These are phyloP conservation scores for Cladosporium sp. DNA, from an alignment of 2,329 filamentous ascomycete genomes.

Conservation along the genomic window DNA sequence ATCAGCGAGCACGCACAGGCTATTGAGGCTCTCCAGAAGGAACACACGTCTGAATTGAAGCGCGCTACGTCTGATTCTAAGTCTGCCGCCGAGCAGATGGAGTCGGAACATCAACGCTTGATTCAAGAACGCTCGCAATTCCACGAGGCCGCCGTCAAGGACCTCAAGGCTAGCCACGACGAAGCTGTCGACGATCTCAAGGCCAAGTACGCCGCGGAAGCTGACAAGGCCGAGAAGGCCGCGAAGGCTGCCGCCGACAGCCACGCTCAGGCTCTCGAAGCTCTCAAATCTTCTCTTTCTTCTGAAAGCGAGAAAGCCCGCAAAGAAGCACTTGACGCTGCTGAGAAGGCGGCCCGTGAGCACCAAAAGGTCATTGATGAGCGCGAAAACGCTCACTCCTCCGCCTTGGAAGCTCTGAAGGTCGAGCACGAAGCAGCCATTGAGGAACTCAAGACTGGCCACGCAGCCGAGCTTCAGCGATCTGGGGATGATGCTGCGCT, in stretches of 20 bases:
- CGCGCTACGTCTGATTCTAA: slow-evolving; percentile 1
- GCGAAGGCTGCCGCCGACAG: slow-evolving; percentile 12
- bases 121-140: slow-evolving; percentile 12
- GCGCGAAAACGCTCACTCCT: slow-evolving; percentile 4
- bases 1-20: slow-evolving; percentile 9
- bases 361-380: slow-evolving; percentile 4
- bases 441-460: slow-evolving; percentile 11
- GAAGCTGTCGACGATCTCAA: slow-evolving; percentile 14
- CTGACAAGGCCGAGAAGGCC: slow-evolving; percentile 1
- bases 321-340: not conserved
- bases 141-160: slow-evolving; percentile 12
- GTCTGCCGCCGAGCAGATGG: slow-evolving; percentile 5
- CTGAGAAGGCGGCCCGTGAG: slow-evolving; percentile 6
- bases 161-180: slow-evolving; percentile 13
- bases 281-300: not conserved
- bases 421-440: slow-evolving; percentile 11
- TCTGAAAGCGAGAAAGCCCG: slow-evolving; percentile 4
- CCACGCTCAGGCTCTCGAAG: slow-evolving; percentile 8
- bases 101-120: not conserved
- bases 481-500: slow-evolving; percentile 2
- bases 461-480: slow-evolving; percentile 6
- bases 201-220: slow-evolving; percentile 16
- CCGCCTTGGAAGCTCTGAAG: slow-evolving; percentile 5
- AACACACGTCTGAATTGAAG: slow-evolving; percentile 12
- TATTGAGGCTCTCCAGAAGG: not conserved